Evolutionary conservation across 2,329 filamentous ascomycete genomes (phyloP).

Genomic region (Zarea fungicola): DNA sequence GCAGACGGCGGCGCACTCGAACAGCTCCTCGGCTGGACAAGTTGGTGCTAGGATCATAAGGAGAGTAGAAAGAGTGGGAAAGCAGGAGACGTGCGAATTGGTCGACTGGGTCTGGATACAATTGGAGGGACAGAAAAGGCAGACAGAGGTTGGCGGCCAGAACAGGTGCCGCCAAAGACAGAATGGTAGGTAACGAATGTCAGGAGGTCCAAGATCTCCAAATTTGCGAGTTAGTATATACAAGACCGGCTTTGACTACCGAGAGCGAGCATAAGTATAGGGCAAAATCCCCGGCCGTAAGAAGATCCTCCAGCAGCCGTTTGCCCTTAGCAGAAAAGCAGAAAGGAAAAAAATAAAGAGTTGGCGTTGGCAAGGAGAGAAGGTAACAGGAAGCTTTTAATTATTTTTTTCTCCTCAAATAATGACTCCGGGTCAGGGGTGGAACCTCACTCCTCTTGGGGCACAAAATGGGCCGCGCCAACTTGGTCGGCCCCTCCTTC

Average conservation of each 20-base stretch:
- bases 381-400: constrained; percentile 14
- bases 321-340: constrained; percentile 7
- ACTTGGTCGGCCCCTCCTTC: constrained; percentile 7
- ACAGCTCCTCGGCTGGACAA: constrained; percentile 18
- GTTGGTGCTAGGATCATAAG: constrained; percentile 23
- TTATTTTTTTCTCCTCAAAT: constrained; percentile 17
- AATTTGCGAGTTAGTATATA: constrained; percentile 19
- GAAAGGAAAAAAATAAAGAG: constrained; percentile 7
- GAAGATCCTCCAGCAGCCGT: constrained; percentile 18
- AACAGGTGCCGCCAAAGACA: no score
- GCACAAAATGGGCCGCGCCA: constrained; percentile 14
- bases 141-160: neutral
- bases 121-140: neutral
- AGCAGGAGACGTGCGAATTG: constrained; percentile 15
- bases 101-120: neutral
- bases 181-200: constrained; percentile 13
- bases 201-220: constrained; percentile 15
- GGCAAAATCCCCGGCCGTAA: constrained; percentile 21
- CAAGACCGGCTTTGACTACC: constrained; percentile 36
- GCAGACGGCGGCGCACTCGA: constrained; percentile 5
- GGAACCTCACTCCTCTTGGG: constrained; percentile 20
- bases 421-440: constrained; percentile 20
- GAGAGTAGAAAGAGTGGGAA: constrained; percentile 23
- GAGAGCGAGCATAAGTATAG: constrained; percentile 33
- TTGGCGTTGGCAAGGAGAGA: constrained; percentile 10